phyloP scores from a whole-genome alignment of 1,284 basidiomycete genomes.

The Puccinia hordei region DNA sequence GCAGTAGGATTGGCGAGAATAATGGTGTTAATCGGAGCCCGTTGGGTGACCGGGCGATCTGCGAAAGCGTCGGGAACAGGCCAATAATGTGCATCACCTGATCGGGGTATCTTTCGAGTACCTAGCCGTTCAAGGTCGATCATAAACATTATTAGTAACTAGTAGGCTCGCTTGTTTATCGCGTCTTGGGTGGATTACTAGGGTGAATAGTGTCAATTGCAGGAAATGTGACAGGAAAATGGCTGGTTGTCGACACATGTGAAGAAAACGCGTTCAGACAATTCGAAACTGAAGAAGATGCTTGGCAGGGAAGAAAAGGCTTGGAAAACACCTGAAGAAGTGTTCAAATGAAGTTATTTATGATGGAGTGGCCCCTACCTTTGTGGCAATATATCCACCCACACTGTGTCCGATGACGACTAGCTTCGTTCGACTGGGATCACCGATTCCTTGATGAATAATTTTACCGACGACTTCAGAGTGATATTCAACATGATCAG shows the following conservation, averaged over 20 bases:
- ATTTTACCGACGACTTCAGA: conserved; percentile 13
- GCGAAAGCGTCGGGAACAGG: conserved; percentile 44
- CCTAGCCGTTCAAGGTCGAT: not conserved
- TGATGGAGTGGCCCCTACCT: not conserved
- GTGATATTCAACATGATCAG: conserved; percentile 37
- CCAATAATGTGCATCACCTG: conserved; percentile 23
- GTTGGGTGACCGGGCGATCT: conserved; percentile 36
- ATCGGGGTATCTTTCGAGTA: conserved; percentile 36
- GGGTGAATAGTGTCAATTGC: too few relatives aligned
- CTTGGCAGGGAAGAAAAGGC: not conserved
- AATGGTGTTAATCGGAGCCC: conserved; percentile 21
- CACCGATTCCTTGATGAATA: not conserved
- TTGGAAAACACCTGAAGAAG: not conserved
- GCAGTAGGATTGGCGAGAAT: conserved; percentile 37
- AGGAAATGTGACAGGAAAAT: too few relatives aligned
- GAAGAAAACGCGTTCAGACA: too few relatives aligned
- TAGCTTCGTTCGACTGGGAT: conserved; percentile 14
- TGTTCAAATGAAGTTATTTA: not conserved
- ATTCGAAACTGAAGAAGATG: too few relatives aligned
- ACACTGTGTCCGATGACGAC: conserved; percentile 47
- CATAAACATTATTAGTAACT: not conserved
- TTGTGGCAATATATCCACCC: conserved; percentile 34
- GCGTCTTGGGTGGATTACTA: too few relatives aligned
- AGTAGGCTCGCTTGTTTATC: not conserved
- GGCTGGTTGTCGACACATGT: too few relatives aligned